Base-by-base conservation (phyloP, 1,284 basidiomycete genomes). In the Porogramme epimiltina region DNA sequence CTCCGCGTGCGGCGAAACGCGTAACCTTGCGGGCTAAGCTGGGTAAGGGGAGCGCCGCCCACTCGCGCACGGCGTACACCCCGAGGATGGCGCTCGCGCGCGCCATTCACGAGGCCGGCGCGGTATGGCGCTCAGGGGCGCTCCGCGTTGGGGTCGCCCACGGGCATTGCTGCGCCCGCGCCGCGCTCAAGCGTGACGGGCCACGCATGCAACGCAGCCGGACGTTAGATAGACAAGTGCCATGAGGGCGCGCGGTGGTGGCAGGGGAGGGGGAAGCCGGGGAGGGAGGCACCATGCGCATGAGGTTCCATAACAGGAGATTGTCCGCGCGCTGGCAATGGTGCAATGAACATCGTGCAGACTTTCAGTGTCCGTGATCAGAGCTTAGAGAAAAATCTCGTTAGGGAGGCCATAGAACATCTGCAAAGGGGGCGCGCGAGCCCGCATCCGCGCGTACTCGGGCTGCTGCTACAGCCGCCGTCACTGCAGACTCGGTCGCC, bases 31-130 rank as follows among this genome's bases (percentile, higher is more conserved):
- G 8, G 9, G 9, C 28, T 18, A 41, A 19, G 13, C 45, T 49
- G 2, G 47, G 47, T 0, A 53, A 51, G 15, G 55, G 55, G 51
- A 60, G 58, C 20, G 58, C 38, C 0, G 51, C 51, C 59, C 59
- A 60, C 33, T 60, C 59, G 38, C 53, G 59, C 28, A 55, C 55
- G 41, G 55, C 42, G 28, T 58, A 39, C 9, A 51, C 59, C 31
- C 48, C 55, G 28, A 60, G 22, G 49, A 60, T 34, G 42, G 58
- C 51, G 28, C 49, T 57, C 31, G 59, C 55, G 18, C 11, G 55
- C 55, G 44, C 59, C 59, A 36, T 60, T 60, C 18, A 58, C 59
- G 46, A 60, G 51, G 22, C 59, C 59, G 39, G 55, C 53, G 18
- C 59, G 33, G 45, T 48, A 55, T 13, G 59, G 55, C 11, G 50